Conservation (phyloP, 2,329 filamentous ascomycete genomes). For the Paracoccidioides lutzii region DNA sequence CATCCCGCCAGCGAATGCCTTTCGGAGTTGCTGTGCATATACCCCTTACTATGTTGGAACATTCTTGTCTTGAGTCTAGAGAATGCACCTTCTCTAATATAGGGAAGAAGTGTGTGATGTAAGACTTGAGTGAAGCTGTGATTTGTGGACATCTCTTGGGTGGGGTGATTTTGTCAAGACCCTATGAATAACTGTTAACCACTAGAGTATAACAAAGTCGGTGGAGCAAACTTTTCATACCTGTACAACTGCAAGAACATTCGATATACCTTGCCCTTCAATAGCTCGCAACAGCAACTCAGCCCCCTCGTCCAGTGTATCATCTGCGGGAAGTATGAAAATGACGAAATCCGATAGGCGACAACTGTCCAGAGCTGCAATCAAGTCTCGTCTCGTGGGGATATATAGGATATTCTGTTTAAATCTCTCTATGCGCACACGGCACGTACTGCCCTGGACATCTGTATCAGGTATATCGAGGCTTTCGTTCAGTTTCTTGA, state of each 20-base stretch:
- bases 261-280: conserved; percentile 89
- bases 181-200: conserved; percentile 19
- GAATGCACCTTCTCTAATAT: conserved; percentile 83
- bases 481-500: conserved; percentile 60
- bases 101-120: conserved; percentile 89
- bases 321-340: conserved; percentile 66
- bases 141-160: conserved; percentile 66
- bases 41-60: conserved; percentile 77
- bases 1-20: conserved; percentile 89
- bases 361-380: conserved; percentile 70
- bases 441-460: conserved; percentile 44
- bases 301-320: conserved; percentile 72
- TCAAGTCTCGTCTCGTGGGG: conserved; percentile 57
- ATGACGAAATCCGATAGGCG: conserved; percentile 84
- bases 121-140: conserved; percentile 73
- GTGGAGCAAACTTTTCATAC: conserved; percentile 11
- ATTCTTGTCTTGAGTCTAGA: conserved; percentile 79
- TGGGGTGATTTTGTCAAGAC: conserved; percentile 63
- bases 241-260: conserved; percentile 74
- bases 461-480: conserved; percentile 62
- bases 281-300: conserved; percentile 76
- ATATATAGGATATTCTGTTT: conserved; percentile 90
- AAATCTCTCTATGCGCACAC: conserved; percentile 72
- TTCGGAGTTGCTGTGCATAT: conserved; percentile 87
- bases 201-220: background rate